Conservation (phyloP, 2,329 filamentous ascomycete species). For the Phoma sp. region DNA sequence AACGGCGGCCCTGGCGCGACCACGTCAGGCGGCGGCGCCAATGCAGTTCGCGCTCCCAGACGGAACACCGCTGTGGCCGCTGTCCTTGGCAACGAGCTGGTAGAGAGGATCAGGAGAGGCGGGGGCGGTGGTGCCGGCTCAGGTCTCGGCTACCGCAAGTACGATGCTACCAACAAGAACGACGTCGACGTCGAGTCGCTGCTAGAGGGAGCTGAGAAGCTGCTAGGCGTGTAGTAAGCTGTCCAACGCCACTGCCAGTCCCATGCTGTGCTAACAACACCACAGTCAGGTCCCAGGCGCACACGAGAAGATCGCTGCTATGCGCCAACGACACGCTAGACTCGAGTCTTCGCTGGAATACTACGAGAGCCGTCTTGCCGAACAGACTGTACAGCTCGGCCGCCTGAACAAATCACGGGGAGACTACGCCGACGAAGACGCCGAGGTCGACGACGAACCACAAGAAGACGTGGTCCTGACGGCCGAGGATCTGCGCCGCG, state of each 20-base stretch:
- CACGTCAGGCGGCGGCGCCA: constrained; percentile 47
- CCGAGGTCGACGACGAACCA: constrained; percentile 50
- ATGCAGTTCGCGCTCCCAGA: constrained; percentile 62
- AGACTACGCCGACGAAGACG: constrained; percentile 62
- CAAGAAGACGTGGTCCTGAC: constrained; percentile 60
- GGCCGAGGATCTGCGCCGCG: constrained; percentile 70
- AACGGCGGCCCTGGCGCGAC: constrained; percentile 36
- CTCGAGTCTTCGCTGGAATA: constrained; percentile 76
- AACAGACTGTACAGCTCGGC: constrained; percentile 76
- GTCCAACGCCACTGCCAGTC: not conserved
- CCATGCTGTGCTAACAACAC: constrained; percentile 13
- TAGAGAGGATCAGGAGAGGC: constrained; percentile 74
- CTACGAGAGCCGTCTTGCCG: constrained; percentile 79
- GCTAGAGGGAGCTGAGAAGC: constrained; percentile 84
- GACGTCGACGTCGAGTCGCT: constrained; percentile 88
- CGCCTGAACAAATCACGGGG: constrained; percentile 70
- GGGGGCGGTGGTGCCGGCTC: constrained; percentile 61
- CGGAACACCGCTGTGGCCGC: constrained; percentile 86
- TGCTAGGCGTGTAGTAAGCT: constrained; percentile 80
- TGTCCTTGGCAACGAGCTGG: constrained; percentile 85
- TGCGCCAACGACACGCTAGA: constrained; percentile 74
- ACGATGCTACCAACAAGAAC: constrained; percentile 60
- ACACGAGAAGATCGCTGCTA: constrained; percentile 72
- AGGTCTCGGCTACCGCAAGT: constrained; percentile 51
- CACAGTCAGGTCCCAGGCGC: constrained; percentile 75